Percentiles rank a stretch among this genome's conserved stretches.
Evolutionary conservation across 2,329 filamentous ascomycete genomes (phyloP).

Genomic region (Fusarium euwallaceae): DNA sequence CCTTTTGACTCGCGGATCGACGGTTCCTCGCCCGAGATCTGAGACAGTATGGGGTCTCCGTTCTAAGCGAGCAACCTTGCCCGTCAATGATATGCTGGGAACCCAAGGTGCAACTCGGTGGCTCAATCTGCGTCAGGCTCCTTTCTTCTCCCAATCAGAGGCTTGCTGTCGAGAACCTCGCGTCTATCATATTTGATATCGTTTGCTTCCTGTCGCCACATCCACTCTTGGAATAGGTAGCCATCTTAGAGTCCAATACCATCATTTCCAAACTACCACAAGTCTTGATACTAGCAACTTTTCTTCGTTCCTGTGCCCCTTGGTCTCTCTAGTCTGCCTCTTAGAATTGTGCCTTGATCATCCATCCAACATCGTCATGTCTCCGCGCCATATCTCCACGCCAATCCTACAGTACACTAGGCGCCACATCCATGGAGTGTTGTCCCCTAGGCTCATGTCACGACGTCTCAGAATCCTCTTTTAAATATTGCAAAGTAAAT

Average conservation of each 20-base stretch:
- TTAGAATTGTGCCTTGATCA: not conserved
- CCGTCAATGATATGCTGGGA: slow-evolving; percentile 21
- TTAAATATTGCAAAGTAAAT: not conserved
- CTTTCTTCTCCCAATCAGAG: not conserved
- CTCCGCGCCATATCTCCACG: slow-evolving; percentile 6
- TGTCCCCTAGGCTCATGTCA: not conserved
- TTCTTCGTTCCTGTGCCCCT: not conserved
- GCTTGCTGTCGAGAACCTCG: not conserved
- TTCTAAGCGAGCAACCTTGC: slow-evolving; percentile 10
- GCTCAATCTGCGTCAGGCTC: slow-evolving; percentile 2
- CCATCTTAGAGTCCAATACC: not conserved
- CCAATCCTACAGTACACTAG: not conserved
- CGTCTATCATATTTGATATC: slow-evolving; percentile 29
- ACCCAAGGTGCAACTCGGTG: slow-evolving; percentile 2
- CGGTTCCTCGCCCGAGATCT: slow-evolving; percentile 34
- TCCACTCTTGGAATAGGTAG: slow-evolving; percentile 18
- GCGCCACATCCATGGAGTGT: not conserved
- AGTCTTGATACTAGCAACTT: not conserved
- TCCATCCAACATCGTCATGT: not conserved
- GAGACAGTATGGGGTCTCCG: slow-evolving; percentile 32
- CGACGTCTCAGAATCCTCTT: not conserved
- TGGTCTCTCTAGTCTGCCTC: not conserved
- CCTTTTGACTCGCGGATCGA: slow-evolving; percentile 31
- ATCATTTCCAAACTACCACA: not conserved
- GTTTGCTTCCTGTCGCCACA: slow-evolving; percentile 4